These are phyloP conservation scores for Bidens hawaiensis DNA, from an alignment of 140 eudicot genomes.

Conservation along the genomic window DNA sequence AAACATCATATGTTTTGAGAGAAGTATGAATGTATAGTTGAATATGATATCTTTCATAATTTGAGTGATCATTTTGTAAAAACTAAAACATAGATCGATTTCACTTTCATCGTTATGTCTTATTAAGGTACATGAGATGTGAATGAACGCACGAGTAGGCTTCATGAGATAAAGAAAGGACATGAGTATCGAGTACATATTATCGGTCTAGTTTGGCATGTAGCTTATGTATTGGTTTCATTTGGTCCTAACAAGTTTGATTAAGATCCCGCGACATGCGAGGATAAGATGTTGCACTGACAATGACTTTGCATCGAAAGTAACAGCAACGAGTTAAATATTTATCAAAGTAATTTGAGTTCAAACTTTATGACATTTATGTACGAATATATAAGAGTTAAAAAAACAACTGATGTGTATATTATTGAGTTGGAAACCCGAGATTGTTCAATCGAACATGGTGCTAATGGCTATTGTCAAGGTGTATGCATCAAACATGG, in stretches of 20 bases:
- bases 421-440: no score
- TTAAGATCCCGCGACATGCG: background rate
- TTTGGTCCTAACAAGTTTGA: background rate
- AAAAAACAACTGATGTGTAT: no score
- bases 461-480: no score
- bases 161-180: background rate
- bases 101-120: background rate
- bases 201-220: constrained; percentile 2
- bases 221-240: background rate
- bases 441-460: no score
- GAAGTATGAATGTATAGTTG: no score
- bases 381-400: background rate
- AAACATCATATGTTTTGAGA: no score
- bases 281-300: background rate
- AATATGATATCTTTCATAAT: no score
- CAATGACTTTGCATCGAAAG: background rate
- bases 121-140: background rate
- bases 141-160: background rate
- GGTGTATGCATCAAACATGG: no score
- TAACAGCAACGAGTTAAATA: background rate
- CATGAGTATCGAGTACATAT: background rate
- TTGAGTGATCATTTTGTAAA: no score
- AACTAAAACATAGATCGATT: no score
- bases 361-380: background rate
- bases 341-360: background rate